Percentiles rank a stretch among this genome's conserved stretches.
phyloP scores from a whole-genome alignment of 73 alveolate genomes.

The Paramecium biaurelia region DNA sequence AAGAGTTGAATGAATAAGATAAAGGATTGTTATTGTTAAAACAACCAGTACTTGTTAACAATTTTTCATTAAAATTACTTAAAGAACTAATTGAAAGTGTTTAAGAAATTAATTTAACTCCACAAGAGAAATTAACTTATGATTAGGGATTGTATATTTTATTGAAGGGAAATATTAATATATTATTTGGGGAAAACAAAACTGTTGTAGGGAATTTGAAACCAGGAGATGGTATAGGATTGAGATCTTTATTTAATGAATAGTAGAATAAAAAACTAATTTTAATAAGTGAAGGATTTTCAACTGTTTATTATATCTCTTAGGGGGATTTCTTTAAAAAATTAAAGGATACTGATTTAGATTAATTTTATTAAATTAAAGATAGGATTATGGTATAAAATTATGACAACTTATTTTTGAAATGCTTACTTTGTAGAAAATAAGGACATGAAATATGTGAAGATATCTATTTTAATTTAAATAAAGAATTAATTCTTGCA shows the following conservation, averaged over 20 bases:
- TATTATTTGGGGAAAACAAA: not conserved
- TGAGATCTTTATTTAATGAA: not conserved
- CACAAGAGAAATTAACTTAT: not conserved
- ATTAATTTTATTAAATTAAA: not conserved
- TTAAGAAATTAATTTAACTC: not conserved
- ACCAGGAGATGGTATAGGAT: constrained; percentile 17
- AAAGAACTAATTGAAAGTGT: not conserved
- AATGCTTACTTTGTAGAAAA: constrained; percentile 9
- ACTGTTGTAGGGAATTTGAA: not conserved
- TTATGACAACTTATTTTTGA: not conserved
- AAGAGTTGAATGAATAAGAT: constrained; percentile 13
- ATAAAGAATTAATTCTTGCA: not conserved
- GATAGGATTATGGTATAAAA: not conserved
- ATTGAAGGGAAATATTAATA: not conserved
- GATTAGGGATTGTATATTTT: not conserved
- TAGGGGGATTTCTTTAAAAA: not conserved
- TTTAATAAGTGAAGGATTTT: not conserved
- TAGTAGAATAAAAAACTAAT: not conserved
- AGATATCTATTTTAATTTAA: not conserved
- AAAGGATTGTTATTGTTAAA: constrained; percentile 21
- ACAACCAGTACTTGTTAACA: not conserved
- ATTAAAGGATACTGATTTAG: constrained; percentile 14
- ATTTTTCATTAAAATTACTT: constrained; percentile 7
- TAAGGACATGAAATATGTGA: constrained; percentile 40
- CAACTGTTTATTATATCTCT: not conserved